phyloP scores from a whole-genome alignment of 129 eudicot species.

The Cynara cardunculus region DNA sequence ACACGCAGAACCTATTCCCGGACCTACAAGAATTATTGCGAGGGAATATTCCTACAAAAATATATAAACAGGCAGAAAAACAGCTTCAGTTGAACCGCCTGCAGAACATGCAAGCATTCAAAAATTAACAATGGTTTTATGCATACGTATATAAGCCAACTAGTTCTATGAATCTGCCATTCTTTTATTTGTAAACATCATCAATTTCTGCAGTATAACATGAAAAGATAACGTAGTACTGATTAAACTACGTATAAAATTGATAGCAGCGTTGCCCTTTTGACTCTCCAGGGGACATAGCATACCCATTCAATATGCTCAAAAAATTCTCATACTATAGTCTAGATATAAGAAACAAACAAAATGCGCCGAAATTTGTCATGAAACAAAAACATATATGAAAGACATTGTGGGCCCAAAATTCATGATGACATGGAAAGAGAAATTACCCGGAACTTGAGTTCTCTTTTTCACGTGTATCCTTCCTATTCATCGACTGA shows the following conservation, averaged over 20 bases:
- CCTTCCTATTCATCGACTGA: neutral
- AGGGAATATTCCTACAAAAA: conserved; percentile 1
- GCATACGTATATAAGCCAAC: conserved; percentile 10
- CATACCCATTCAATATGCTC: neutral
- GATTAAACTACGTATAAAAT: neutral
- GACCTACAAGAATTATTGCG: neutral
- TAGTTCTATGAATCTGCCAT: conserved; percentile 11
- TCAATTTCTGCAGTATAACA: conserved; percentile 11
- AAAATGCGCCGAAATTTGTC: neutral
- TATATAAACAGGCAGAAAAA: conserved; percentile 14
- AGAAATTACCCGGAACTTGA: neutral
- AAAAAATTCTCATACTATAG: neutral
- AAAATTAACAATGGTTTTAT: neutral
- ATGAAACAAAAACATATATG: neutral
- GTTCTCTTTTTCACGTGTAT: neutral
- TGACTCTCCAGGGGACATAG: neutral
- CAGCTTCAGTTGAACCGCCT: conserved; percentile 11
- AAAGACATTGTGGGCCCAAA: neutral
- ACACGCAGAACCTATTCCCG: neutral
- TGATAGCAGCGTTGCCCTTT: neutral
- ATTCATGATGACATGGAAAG: conserved; percentile 12
- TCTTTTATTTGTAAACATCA: neutral
- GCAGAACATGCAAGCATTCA: conserved; percentile 13
- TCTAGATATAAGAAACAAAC: neutral
- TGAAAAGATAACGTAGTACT: conserved; percentile 5